Evolutionary conservation across 768 basidiomycete species (phyloP), one percentile per base, ranked within the genome.

Genomic region (Serendipita sp.): DNA sequence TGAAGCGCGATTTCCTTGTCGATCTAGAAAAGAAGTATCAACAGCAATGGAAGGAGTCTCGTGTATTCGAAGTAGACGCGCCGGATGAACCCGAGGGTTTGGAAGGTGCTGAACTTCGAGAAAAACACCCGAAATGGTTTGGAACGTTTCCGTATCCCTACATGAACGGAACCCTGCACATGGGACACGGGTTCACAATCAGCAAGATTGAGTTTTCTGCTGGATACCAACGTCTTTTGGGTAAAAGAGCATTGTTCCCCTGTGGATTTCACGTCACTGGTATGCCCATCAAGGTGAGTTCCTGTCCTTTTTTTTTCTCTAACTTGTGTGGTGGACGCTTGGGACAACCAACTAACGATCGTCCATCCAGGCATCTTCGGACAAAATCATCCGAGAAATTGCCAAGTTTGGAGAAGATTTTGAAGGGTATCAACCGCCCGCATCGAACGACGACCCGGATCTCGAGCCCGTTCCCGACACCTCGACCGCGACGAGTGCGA

Each of bases 181-280:
- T 98, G 30, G 96, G 96, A 28, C 96, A 99, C 75, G 95, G 89
- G 0, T 99, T 99, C 76, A 94, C 93, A 45, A 91, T 98, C 76
- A 92, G 91, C 65, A 99, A 99, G 77, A 86, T 98, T 73, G 96
- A 99, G 73, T 99, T 98, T 70, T 84, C 86, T 0, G 88, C 95
- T 41, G 96, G 96, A 34, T 98, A 89, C 75, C 86, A 99, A 76
- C 81, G 95, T 47, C 86, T 99, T 88, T 73, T 93, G 68, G 95
- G 96, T 63, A 96, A 96, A 77, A 81, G 90, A 15, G 92, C 88
- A 34, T 75, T 99, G 69, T 98, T 97, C 77, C 96, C 96, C n/a
- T 88, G 94, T 71, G 96, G 91, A 56, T 89, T 96, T 75, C 96
- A 99, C 76, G 90, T 89, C 70, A 99, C 96, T 3, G 96, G 96